Base-by-base conservation (phyloP, 1,284 basidiomycete genomes). In the Apiotrichum porosum region DNA sequence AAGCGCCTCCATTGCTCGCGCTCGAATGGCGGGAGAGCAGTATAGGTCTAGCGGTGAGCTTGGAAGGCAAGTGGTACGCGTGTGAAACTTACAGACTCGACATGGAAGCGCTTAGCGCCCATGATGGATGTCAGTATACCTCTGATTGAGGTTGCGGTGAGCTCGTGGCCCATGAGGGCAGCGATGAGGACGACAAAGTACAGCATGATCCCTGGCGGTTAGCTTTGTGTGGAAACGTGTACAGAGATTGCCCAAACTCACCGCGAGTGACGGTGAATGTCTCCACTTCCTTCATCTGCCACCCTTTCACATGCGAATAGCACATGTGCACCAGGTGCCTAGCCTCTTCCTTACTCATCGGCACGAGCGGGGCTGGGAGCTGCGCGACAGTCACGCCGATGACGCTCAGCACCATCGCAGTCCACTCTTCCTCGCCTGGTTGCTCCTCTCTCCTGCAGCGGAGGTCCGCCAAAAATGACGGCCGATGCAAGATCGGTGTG, bases 351-450 rank as follows among this genome's bases (percentile, higher is more conserved):
- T 44, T 28, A 3, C 34, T 39, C 10, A 54, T 19, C 15, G 54
- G 49, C 15, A 54, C 51, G n/a, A 56, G 51, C 15, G 54, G 51
- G n/a, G 47, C 37, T 9, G 57, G 47, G 3, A 61, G 55, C 43
- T 61, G 59, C n/a, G 88, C 85, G 13, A 89, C 75, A 1, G 86
- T 89, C 15, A 83, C 83, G 8, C 86, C 86, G 14, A 88, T 81
- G 10, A 84, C 86, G 10, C 83, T 85, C 83, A 88, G 86, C 54
- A 89, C 84, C 17, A 89, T 74, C 3, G 86, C 84, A 62, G 87
- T 88, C 74, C 89, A 89, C 41, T 59, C 57, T 13, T 51, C 54
- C 38, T 59, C 47, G 18, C 88, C 77, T 15, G 85, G 85, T 13
- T 81, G 79, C 62, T 88, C 85, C 71, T 89, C 87, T 48, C 85